phyloP scores from a whole-genome alignment of 208 protist genomes.

The Balamuthia mandrillaris region DNA sequence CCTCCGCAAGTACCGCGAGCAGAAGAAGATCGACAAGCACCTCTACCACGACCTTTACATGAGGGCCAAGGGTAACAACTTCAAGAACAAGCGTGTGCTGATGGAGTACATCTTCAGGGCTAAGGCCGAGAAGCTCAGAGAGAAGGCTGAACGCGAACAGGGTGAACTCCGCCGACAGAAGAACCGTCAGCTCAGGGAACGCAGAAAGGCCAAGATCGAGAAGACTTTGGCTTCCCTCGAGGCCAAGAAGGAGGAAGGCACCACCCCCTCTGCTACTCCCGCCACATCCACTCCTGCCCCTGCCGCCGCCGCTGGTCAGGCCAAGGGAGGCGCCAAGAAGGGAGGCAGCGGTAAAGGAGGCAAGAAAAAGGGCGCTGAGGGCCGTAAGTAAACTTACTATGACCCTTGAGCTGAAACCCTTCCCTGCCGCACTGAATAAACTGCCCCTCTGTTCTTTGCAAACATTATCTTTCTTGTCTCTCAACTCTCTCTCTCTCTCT shows the following conservation, averaged over 20 bases:
- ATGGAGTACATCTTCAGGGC: slow-evolving; percentile 97
- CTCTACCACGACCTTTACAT: slow-evolving; percentile 95
- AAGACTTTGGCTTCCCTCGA: background rate
- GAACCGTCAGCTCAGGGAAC: slow-evolving; percentile 56
- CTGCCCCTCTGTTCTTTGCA: too few species aligned
- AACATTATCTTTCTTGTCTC: too few species aligned
- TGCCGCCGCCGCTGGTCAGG: background rate
- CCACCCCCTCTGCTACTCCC: background rate
- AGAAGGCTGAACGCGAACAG: slow-evolving; percentile 84
- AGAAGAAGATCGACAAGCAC: slow-evolving; percentile 96
- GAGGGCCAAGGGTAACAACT: slow-evolving; percentile 98
- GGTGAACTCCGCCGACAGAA: slow-evolving; percentile 78
- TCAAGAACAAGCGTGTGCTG: slow-evolving; percentile 99
- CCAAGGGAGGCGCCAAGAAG: slow-evolving; percentile 21
- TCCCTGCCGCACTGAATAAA: too few species aligned
- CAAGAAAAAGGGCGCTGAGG: background rate
- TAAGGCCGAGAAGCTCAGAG: slow-evolving; percentile 92
- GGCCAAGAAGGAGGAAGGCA: background rate
- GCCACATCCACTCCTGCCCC: too few species aligned
- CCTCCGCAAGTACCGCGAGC: slow-evolving; percentile 94
- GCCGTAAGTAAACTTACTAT: background rate
- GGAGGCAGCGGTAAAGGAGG: too few species aligned
- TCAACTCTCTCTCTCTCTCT: too few species aligned
- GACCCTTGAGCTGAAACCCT: background rate
- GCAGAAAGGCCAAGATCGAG: slow-evolving; percentile 2